Percentiles rank a stretch among this genome's conserved stretches.
phyloP scores from a whole-genome alignment of 345 rosid genomes.

The Salix arbutifolia region DNA sequence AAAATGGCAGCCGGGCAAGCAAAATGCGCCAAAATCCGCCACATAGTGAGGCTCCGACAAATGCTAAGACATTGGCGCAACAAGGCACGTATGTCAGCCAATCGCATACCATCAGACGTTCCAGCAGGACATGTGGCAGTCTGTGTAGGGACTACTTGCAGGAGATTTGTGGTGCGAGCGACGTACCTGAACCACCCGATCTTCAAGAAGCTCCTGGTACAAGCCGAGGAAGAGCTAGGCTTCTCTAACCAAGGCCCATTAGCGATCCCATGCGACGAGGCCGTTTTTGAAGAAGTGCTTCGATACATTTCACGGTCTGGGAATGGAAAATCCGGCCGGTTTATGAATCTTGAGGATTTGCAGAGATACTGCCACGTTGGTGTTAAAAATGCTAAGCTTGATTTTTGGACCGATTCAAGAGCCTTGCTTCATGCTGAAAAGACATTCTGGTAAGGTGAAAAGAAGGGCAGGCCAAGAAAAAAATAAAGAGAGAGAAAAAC shows the following conservation, averaged over 20 bases:
- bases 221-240: slow-evolving; percentile 91
- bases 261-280: slow-evolving; percentile 84
- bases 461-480: neutral
- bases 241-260: slow-evolving; percentile 74
- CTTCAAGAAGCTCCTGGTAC: slow-evolving; percentile 53
- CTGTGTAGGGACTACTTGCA: slow-evolving; percentile 55
- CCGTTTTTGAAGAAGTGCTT: slow-evolving; percentile 71
- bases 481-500: neutral
- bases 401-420: slow-evolving; percentile 67
- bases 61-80: slow-evolving; percentile 80
- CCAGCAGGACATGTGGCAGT: slow-evolving; percentile 93
- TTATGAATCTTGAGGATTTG: slow-evolving; percentile 48
- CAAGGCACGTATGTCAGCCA: slow-evolving; percentile 69
- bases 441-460: slow-evolving; percentile 37
- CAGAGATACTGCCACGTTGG: slow-evolving; percentile 59
- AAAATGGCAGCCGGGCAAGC: slow-evolving; percentile 58
- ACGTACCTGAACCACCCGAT: slow-evolving; percentile 89
- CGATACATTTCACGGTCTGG: slow-evolving; percentile 65
- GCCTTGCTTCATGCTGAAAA: slow-evolving; percentile 65
- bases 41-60: slow-evolving; percentile 86
- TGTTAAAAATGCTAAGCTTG: slow-evolving; percentile 31
- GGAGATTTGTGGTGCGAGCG: slow-evolving; percentile 83
- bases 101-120: slow-evolving; percentile 66
- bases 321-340: slow-evolving; percentile 42
- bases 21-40: slow-evolving; percentile 90